These are phyloP conservation scores for Juglanconis sp. DNA, from an alignment of 2,329 filamentous ascomycete genomes.

Conservation along the genomic window DNA sequence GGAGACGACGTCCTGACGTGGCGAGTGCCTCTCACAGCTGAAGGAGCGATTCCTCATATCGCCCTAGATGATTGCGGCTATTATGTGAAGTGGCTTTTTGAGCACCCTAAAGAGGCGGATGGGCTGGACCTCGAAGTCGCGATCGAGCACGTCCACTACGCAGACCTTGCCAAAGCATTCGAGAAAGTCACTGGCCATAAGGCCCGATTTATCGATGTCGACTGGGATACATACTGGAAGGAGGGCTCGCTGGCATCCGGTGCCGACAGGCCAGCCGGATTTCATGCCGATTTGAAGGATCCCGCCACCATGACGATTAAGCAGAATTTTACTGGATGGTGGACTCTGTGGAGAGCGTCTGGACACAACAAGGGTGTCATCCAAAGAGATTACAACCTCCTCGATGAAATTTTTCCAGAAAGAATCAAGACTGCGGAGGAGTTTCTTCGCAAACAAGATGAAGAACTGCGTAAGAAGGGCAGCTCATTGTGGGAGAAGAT, in stretches of 20 bases:
- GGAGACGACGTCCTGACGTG: constrained; percentile 37
- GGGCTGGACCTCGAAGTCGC: constrained; percentile 44
- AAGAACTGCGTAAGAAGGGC: neutral
- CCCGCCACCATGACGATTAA: constrained; percentile 20
- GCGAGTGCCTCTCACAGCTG: constrained; percentile 35
- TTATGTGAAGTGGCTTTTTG: constrained; percentile 48
- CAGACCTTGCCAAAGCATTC: constrained; percentile 29
- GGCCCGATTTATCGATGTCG: constrained; percentile 25
- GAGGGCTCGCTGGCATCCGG: neutral
- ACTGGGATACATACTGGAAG: constrained; percentile 4
- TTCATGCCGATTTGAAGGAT: constrained; percentile 4
- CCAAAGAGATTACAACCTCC: constrained; percentile 6
- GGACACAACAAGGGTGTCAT: constrained; percentile 6
- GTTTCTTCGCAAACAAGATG: neutral
- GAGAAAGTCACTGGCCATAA: constrained; percentile 29
- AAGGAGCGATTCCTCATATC: constrained; percentile 39
- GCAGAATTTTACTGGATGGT: constrained; percentile 25
- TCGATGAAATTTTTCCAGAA: constrained; percentile 9
- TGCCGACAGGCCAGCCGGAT: neutral
- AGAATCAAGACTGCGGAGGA: constrained; percentile 8
- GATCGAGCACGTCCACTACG: constrained; percentile 28
- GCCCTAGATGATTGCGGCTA: constrained; percentile 44
- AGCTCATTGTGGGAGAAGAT: constrained; percentile 7
- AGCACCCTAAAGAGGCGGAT: constrained; percentile 39
- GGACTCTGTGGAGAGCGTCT: constrained; percentile 12